Base-by-base conservation (phyloP, 2,329 filamentous ascomycete species). In the Pseudogymnoascus sp. region DNA sequence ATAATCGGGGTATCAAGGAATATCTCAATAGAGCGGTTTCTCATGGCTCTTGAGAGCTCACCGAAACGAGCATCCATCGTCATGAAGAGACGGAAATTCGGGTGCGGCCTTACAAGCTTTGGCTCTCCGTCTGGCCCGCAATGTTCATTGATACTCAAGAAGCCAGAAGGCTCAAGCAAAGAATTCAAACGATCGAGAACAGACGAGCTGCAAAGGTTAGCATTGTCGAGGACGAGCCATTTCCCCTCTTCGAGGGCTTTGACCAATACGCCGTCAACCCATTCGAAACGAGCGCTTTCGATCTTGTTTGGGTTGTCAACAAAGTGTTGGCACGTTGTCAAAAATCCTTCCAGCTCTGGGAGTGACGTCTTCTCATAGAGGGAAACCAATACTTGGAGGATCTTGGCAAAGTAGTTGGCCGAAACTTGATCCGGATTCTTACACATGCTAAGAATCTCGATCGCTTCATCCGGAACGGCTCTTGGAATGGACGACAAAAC, bases 181-280 rank as follows among this genome's bases (percentile, higher is more conserved):
- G 95, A 98, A 75, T 99, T 99, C 62, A 99, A 79, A 67, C 96
- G 85, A 76, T 99, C 95, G 8, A 99, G 83, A 1, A 99, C 95
- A 6, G 93, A 96, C 23, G 93, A 89, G 71, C 90, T 97, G 78
- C 96, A 99, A 64, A 99, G 83, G 72, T 99, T 99, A 66, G 96
- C 95, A 75, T 99, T 97, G 76, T 99, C 95, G 21, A 99, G 85
- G 10, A 99, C 88, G 16, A 99, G 81, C 95, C 95, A 99, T 66
- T 92, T 85, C 13, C 95, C 95, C 69, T 88, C 81, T 72, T 96
- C 84, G 10, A 98, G 80, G 45, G 95, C 93, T 70, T 92, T 89
- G 60, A 98, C 89, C 48, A 99, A 87, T 60, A 96, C 85, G 64
- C 96, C 95, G 73, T 99, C 93, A 1, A 96, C 86, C 95, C 95